Base-by-base conservation (phyloP, 192 early-diverging fungal species). In the Backusella morwellensis region DNA sequence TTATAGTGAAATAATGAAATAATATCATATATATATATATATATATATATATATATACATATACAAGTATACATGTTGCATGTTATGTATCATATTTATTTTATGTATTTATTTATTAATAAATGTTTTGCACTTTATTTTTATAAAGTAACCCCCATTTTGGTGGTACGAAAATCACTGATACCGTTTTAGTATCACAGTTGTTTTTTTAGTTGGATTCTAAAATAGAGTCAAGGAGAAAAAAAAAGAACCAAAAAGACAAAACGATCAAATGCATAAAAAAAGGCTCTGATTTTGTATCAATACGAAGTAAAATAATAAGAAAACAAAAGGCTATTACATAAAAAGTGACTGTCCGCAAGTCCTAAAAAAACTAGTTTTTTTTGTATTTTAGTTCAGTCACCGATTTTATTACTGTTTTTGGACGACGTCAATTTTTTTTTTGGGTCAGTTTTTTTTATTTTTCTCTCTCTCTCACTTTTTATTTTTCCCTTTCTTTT, bases 371-470 rank as follows among this genome's bases (percentile, higher is more conserved):
- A 3, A 50, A 59, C 21, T 26, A 59, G 54, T 59, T 59, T 59
- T 59, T 59, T 59, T 50, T n/a, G 47, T 50, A 59, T 63, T 63
- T 63, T 63, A 63, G 56, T 63, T 63, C 56, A 63, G 56, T 63
- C 56, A 63, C 56, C 56, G 56, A 63, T 29, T 63, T 14, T 29
- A 63, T 63, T 63, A 63, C 56, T 63, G 11, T 63, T 29, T 63
- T 63, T 63, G 56, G 56, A 29, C 56, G 26, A 63, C 56, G 56
- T 63, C 56, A 63, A 63, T 63, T 63, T 63, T 63, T 59, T 59
- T 63, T 63, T 63, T 63, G 9, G 21, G 23, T 12, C 56, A 26
- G 21, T 63, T 63, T 63, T 14, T 59, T 63, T 63, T 63, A 3
- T 29, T 3, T 63, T 19, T 59, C 23, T 59, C 23, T 59, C 50